Percentiles rank a stretch among this genome's conserved stretches.
Conservation (phyloP, 495 filamentous ascomycete species). For the Neurospora sp. region DNA sequence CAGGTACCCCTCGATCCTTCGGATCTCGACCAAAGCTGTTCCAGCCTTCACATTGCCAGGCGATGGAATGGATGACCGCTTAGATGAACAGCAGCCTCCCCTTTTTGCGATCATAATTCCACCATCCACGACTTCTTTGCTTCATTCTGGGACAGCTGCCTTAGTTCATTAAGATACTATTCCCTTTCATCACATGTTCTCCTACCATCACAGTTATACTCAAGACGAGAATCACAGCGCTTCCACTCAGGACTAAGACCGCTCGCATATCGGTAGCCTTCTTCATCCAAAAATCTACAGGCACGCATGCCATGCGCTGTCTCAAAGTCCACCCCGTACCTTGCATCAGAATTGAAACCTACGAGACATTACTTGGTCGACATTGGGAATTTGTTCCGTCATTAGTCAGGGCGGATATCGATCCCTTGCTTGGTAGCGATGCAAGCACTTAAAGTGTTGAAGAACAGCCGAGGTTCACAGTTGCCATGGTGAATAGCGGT, state of each 20-base stretch:
- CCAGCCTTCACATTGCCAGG: not conserved
- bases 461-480: not conserved
- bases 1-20: not conserved
- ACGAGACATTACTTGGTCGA: not conserved
- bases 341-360: not conserved
- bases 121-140: too few relatives aligned
- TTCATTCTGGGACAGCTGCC: too few relatives aligned
- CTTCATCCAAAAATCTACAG: too few relatives aligned
- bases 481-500: not conserved
- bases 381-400: not conserved
- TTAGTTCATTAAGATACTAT: too few relatives aligned
- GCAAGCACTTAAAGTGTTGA: not conserved
- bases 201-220: too few relatives aligned
- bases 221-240: too few relatives aligned
- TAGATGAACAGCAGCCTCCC: not conserved
- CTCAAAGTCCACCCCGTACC: not conserved
- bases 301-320: not conserved
- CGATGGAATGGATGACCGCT: not conserved
- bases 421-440: not conserved
- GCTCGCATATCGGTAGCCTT: too few relatives aligned
- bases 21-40: not conserved
- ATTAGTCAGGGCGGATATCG: not conserved
- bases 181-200: too few relatives aligned
- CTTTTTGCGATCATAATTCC: not conserved
- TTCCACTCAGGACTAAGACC: too few relatives aligned